These are phyloP conservation scores for Populus hybrid DNA, from an alignment of 441 rosid species.

Conservation along the genomic window DNA sequence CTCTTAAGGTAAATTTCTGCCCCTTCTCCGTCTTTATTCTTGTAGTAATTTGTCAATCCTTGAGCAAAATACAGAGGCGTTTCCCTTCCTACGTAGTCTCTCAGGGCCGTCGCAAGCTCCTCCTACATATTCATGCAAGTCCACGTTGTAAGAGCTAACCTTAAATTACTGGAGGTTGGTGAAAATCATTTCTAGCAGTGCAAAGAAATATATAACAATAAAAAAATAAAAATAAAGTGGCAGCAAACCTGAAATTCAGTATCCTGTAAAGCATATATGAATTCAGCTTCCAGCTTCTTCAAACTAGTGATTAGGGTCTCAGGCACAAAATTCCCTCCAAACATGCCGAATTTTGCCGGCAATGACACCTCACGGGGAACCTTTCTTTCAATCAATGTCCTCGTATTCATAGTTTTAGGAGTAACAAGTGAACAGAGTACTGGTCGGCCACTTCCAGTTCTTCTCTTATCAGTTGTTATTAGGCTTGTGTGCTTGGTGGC, in stretches of 20 bases:
- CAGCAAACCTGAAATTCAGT: conserved; percentile 58
- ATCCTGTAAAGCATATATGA: conserved; percentile 42
- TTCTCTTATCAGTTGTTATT: not conserved
- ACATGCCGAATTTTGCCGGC: conserved; percentile 55
- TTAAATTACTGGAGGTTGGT: not conserved
- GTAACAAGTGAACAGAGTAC: not conserved
- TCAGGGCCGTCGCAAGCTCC: conserved; percentile 50
- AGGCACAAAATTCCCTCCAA: conserved; percentile 79
- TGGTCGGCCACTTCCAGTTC: not conserved
- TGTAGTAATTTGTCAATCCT: conserved; percentile 60
- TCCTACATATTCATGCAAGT: conserved; percentile 32
- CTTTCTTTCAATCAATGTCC: not conserved
- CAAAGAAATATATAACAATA: not conserved
- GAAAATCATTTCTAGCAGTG: not conserved
- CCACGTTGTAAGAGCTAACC: not conserved
- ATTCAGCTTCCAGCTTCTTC: conserved; percentile 55
- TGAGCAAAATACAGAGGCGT: conserved; percentile 73
- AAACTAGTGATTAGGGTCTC: conserved; percentile 55
- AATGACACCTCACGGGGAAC: not conserved
- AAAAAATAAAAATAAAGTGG: not conserved
- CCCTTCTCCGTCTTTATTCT: conserved; percentile 44
- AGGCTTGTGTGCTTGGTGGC: not conserved
- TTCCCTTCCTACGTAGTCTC: conserved; percentile 76
- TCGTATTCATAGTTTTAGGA: not conserved
- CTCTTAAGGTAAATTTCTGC: conserved; percentile 74